A percentile compares a stretch with the other conserved stretches of the same genome.
These are phyloP conservation scores for Erigeron canadensis DNA, from an alignment of 129 eudicot species.

Conservation along the genomic window DNA sequence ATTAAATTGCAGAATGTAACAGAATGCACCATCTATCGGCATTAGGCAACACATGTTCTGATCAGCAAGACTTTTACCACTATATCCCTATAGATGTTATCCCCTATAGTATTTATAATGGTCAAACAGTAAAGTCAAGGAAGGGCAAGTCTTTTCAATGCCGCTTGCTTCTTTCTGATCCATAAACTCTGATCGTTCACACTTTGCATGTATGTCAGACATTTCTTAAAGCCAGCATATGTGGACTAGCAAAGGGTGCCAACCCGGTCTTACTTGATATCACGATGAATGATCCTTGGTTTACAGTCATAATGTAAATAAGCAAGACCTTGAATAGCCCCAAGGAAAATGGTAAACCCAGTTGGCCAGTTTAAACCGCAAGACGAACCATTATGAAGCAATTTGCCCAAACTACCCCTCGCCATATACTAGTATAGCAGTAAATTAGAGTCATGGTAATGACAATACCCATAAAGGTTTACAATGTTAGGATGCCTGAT, in stretches of 20 bases:
- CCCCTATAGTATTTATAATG: slow-evolving; percentile 26
- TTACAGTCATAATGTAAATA: slow-evolving; percentile 94
- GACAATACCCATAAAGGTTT: slow-evolving; percentile 81
- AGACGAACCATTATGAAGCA: slow-evolving; percentile 59
- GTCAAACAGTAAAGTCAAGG: slow-evolving; percentile 18
- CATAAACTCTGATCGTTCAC: slow-evolving; percentile 29
- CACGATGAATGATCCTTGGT: slow-evolving; percentile 92
- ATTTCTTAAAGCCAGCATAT: too few species aligned
- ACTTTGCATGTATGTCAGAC: too few species aligned
- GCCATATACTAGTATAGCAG: slow-evolving; percentile 87
- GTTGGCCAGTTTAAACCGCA: slow-evolving; percentile 73
- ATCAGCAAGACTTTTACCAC: slow-evolving; percentile 57
- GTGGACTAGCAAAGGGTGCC: too few species aligned
- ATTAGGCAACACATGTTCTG: slow-evolving; percentile 41
- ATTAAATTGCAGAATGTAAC: slow-evolving; percentile 33
- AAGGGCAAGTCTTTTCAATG: slow-evolving; percentile 49
- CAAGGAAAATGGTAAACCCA: slow-evolving; percentile 76
- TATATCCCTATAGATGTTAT: slow-evolving; percentile 38
- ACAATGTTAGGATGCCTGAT: slow-evolving; percentile 97
- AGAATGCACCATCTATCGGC: slow-evolving; percentile 43
- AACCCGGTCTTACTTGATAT: too few species aligned
- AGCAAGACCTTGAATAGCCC: slow-evolving; percentile 91
- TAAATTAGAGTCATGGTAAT: slow-evolving; percentile 82
- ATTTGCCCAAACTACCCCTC: slow-evolving; percentile 88
- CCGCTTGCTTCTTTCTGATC: slow-evolving; percentile 59